phyloP scores from a whole-genome alignment of 768 basidiomycete genomes.

The Pleurotus cornucopiae region DNA sequence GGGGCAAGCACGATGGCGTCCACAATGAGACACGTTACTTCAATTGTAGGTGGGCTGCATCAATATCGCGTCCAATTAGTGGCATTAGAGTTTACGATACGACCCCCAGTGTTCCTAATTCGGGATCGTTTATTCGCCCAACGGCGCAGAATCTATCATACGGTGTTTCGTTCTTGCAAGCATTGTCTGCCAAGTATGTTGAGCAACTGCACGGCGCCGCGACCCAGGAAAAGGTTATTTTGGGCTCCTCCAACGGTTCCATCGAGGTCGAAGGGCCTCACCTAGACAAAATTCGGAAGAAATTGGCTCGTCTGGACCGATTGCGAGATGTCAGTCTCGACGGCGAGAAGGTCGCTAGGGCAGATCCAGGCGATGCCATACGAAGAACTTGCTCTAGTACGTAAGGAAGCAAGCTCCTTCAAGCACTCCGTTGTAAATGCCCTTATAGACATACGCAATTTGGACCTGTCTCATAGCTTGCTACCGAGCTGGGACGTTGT shows the following conservation, averaged over 20 bases:
- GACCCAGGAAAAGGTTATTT: slow-evolving; percentile 56
- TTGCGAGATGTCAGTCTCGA: slow-evolving; percentile 83
- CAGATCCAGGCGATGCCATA: slow-evolving; percentile 49
- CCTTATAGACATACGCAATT: slow-evolving; percentile 60
- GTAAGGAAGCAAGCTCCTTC: slow-evolving; percentile 19
- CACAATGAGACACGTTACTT: slow-evolving; percentile 82
- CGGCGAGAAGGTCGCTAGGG: slow-evolving; percentile 50
- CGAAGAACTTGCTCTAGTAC: slow-evolving; percentile 63
- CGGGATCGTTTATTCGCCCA: slow-evolving; percentile 82
- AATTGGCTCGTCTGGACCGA: slow-evolving; percentile 59
- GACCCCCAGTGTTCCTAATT: slow-evolving; percentile 43
- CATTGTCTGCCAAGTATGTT: slow-evolving; percentile 75
- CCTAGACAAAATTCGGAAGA: slow-evolving; percentile 72
- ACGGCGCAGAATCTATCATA: slow-evolving; percentile 47
- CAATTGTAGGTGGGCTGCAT: slow-evolving; percentile 55
- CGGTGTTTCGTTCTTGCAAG: slow-evolving; percentile 70
- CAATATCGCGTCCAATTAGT: not conserved
- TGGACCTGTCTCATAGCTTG: slow-evolving; percentile 80
- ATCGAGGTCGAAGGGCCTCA: slow-evolving; percentile 87
- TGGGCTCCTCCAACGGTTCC: slow-evolving; percentile 79
- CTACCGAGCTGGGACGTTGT: slow-evolving; percentile 69
- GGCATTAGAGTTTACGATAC: not conserved
- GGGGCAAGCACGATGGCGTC: slow-evolving; percentile 86
- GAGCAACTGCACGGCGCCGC: slow-evolving; percentile 51
- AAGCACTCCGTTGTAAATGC: slow-evolving; percentile 8